Percentiles rank a stretch among this genome's conserved stretches.
Conservation (phyloP, 257 asterid genomes). For the Agastache rugosa region DNA sequence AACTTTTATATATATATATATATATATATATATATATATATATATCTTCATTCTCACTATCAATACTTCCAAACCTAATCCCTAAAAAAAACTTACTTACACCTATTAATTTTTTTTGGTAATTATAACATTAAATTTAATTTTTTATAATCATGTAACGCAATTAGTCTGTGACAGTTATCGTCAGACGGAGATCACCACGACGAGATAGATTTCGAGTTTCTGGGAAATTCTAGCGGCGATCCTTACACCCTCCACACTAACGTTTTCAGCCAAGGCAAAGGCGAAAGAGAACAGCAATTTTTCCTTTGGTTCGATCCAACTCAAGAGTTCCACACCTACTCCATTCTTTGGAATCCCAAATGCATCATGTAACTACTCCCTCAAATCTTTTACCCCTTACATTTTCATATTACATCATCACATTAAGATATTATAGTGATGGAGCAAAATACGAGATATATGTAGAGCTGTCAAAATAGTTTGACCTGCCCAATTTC, state of each 20-base stretch:
- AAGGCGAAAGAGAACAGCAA: slow-evolving; percentile 75
- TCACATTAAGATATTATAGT: not conserved
- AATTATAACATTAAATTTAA: too few relatives aligned
- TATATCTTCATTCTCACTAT: too few relatives aligned
- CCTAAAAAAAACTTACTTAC: too few relatives aligned
- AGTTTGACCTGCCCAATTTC: too few relatives aligned
- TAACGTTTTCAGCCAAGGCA: slow-evolving; percentile 67
- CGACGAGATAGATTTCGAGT: slow-evolving; percentile 77
- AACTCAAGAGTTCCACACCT: slow-evolving; percentile 72
- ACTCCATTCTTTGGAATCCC: slow-evolving; percentile 80
- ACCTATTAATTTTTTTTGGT: too few relatives aligned
- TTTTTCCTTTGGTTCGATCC: slow-evolving; percentile 87
- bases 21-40: too few relatives aligned
- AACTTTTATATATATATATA: too few relatives aligned
- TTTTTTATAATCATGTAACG: too few relatives aligned
- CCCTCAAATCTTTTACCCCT: not conserved
- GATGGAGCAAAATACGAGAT: too few relatives aligned
- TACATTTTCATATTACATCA: not conserved
- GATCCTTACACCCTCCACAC: slow-evolving; percentile 85
- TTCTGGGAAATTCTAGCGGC: slow-evolving; percentile 72
- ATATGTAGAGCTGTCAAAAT: too few relatives aligned
- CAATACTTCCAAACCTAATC: too few relatives aligned
- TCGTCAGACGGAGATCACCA: slow-evolving; percentile 73
- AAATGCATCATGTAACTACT: slow-evolving; percentile 57
- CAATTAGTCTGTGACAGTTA: slow-evolving; percentile 37